Conservation (phyloP, 305 asterid genomes). For the Andrographis paniculata region DNA sequence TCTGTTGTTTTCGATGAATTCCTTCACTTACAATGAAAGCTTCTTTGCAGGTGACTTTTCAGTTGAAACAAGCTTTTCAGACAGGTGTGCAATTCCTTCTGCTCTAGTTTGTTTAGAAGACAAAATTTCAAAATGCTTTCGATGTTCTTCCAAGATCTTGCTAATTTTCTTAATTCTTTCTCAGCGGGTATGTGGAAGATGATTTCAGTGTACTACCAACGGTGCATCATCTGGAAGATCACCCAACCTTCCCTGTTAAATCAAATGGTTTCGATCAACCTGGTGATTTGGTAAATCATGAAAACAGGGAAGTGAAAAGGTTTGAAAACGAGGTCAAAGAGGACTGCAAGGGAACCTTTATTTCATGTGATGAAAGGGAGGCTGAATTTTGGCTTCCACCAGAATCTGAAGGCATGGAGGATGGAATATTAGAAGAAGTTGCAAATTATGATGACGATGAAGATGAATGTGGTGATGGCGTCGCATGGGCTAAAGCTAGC, state of each 20-base stretch:
- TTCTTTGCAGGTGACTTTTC: conserved; percentile 85
- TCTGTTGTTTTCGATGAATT: too few relatives aligned
- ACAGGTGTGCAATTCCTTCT: conserved; percentile 40
- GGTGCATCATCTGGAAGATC: conserved; percentile 24
- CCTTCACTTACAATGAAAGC: too few relatives aligned
- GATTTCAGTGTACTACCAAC: conserved; percentile 25
- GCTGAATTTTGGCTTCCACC: conserved; percentile 86
- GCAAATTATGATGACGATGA: conserved; percentile 62
- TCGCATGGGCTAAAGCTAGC: conserved; percentile 56
- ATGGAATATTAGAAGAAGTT: conserved; percentile 57
- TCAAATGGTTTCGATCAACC: conserved; percentile 22
- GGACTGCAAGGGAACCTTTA: conserved; percentile 22
- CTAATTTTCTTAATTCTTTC: not conserved
- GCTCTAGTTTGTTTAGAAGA: too few relatives aligned
- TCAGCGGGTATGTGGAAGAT: conserved; percentile 39
- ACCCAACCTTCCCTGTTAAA: conserved; percentile 18
- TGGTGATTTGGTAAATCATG: conserved; percentile 14
- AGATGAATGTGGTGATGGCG: conserved; percentile 60
- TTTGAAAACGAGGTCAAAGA: too few relatives aligned
- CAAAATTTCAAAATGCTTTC: too few relatives aligned
- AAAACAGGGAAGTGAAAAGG: conserved; percentile 22
- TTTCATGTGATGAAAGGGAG: conserved; percentile 42
- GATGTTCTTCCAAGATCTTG: not conserved
- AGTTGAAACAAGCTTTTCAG: conserved; percentile 43
- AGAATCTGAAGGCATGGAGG: conserved; percentile 55